Base-by-base conservation (phyloP, 2,329 filamentous ascomycete species). In the Ustulina deusta region DNA sequence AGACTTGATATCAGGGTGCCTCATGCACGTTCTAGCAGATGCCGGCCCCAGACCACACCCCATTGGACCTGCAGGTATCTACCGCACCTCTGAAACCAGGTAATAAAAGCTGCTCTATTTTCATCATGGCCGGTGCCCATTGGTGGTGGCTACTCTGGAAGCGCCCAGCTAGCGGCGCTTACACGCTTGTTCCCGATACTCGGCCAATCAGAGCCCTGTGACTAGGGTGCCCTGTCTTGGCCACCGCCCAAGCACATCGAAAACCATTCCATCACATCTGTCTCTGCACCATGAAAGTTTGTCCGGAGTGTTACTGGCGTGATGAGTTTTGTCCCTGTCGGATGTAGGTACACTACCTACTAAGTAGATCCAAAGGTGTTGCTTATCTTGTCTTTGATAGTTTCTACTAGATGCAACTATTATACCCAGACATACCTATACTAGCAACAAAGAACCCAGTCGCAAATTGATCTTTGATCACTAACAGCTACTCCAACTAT, bases 231-330 rank as follows among this genome's bases (percentile, higher is more conserved):
- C 38, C 55, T 29, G 65, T 61, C 66, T 72, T 64, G 71, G 65
- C 63, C 36, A 52, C 58, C 66, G 51, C 56, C 71, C 69, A 44
- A 72, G 63, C 65, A 63, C 52, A 60, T 68, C 58, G 40, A 62
- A 52, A 54, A 40, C 58, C 62, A 58, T 56, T 69, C 66, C 46
- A 72, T 76, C 74, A 75, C 74, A 75, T 73, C 70, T 73, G 63
- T 72, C 70, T 72, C 73, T 70, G 65, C 48, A 29, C 44, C 7
- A 48, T 34, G 11, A 34, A 32, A 40, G 56, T 25, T 44, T 52
- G 36, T 52, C 58, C 10, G 13, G 27, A 22, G 15, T 49, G 38
- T 44, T 55, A 68, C 34, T 64, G 65, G 65, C 57, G 65, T 69
- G 66, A 66, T 56, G 66, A 66, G 48, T 61, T 58, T 54, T 58